Conservation (phyloP, 2,329 filamentous ascomycete species). For the Blastomyces parvus region DNA sequence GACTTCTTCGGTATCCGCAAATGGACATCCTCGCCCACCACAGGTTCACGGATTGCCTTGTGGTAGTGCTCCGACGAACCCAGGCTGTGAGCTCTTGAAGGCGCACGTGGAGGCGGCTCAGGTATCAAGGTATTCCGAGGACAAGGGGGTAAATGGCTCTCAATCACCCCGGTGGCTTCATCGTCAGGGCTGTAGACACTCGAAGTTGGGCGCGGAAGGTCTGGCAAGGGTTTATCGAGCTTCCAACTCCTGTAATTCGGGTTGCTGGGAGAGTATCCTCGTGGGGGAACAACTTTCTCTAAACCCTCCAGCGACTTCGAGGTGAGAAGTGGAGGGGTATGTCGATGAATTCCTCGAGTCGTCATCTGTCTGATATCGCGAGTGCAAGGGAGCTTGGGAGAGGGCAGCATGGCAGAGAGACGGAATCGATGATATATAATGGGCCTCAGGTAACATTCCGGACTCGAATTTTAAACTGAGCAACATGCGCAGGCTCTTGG, state of each 20-base stretch:
- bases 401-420: not conserved
- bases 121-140: constrained; percentile 1
- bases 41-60: not conserved
- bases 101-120: not conserved
- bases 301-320: constrained; percentile 17
- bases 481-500: not conserved
- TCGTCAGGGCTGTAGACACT: constrained; percentile 4
- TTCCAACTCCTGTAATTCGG: constrained; percentile 3
- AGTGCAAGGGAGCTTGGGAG: not conserved
- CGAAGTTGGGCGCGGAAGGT: constrained; percentile 1
- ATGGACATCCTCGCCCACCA: not conserved
- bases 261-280: not conserved
- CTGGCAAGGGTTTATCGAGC: constrained; percentile 10
- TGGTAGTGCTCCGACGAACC: constrained; percentile 1
- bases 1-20: not conserved
- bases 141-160: constrained; percentile 2
- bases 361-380: constrained; percentile 7
- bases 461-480: not conserved
- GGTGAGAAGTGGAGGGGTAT: constrained; percentile 10
- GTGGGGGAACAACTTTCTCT: constrained; percentile 16
- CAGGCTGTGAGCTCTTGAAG: constrained; percentile 2
- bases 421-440: not conserved
- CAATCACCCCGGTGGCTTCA: not conserved
- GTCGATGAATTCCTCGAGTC: not conserved
- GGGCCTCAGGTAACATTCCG: constrained; percentile 9